These are phyloP conservation scores for Cryphonectria nitschkei DNA, from an alignment of 2,329 filamentous ascomycete genomes.

Conservation along the genomic window DNA sequence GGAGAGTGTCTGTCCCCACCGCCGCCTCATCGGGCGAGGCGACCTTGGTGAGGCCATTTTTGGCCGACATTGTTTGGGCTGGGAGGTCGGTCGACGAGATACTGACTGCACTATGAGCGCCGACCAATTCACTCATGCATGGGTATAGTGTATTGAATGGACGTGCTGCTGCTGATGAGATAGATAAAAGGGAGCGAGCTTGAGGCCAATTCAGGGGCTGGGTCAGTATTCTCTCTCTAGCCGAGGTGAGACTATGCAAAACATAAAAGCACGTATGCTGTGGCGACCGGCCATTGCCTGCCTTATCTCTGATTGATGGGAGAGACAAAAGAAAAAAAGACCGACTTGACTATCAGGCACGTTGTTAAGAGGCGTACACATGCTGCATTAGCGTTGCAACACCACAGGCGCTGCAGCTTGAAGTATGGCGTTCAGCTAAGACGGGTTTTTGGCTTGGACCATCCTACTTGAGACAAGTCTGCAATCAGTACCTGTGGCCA, in stretches of 20 bases:
- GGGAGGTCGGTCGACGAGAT: background rate
- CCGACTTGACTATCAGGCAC: background rate
- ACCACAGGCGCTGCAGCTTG: background rate
- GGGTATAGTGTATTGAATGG: background rate
- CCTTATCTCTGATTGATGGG: background rate
- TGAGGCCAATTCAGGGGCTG: background rate
- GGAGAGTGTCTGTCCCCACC: background rate
- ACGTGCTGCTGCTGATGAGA: background rate
- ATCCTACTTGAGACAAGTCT: background rate
- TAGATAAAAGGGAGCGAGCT: background rate
- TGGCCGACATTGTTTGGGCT: background rate
- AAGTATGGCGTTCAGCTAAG: background rate
- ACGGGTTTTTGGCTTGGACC: background rate
- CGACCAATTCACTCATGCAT: background rate
- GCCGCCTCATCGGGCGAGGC: conserved; percentile 11
- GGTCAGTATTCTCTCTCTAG: background rate
- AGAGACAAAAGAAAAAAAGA: background rate
- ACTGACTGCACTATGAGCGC: background rate
- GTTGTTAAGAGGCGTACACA: background rate
- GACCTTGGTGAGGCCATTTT: background rate
- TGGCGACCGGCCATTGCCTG: background rate
- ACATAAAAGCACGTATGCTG: background rate
- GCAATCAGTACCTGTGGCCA: background rate
- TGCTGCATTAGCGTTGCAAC: conserved; percentile 1
- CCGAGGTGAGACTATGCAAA: background rate